phyloP scores from a whole-genome alignment of 768 basidiomycete genomes.

The Sporobolomyces pararoseus region DNA sequence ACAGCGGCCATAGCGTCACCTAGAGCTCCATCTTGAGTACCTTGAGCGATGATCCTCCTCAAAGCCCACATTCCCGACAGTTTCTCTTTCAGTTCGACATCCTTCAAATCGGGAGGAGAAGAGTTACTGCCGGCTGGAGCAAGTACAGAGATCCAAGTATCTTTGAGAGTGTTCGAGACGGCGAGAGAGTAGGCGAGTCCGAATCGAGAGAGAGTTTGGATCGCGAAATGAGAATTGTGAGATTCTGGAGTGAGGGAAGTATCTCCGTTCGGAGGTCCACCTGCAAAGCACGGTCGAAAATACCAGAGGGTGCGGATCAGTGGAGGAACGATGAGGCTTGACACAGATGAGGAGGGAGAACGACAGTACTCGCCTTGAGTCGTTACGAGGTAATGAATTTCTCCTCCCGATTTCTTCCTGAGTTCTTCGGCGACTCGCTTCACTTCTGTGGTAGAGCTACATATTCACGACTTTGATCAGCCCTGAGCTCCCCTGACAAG shows the following conservation, averaged over 20 bases:
- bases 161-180: conserved; percentile 35
- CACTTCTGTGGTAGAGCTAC: conserved; percentile 31
- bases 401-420: conserved; percentile 34
- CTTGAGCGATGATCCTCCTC: conserved; percentile 16
- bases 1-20: conserved; percentile 28
- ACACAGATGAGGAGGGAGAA: neutral
- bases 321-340: neutral
- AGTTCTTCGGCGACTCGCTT: conserved; percentile 30
- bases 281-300: neutral
- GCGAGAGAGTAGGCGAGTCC: conserved; percentile 41
- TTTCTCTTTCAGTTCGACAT: conserved; percentile 29
- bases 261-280: conserved; percentile 39
- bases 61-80: conserved; percentile 6
- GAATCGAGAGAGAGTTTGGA: conserved; percentile 43
- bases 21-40: conserved; percentile 20
- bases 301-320: neutral
- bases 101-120: conserved; percentile 24
- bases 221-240: conserved; percentile 41
- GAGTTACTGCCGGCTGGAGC: conserved; percentile 27
- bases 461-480: too few relatives aligned
- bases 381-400: conserved; percentile 40
- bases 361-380: conserved; percentile 31
- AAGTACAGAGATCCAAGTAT: conserved; percentile 33
- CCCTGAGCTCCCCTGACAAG: too few relatives aligned
- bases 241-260: conserved; percentile 13